phyloP scores from a whole-genome alignment of 768 basidiomycete genomes.

The Mycena galericulata region DNA sequence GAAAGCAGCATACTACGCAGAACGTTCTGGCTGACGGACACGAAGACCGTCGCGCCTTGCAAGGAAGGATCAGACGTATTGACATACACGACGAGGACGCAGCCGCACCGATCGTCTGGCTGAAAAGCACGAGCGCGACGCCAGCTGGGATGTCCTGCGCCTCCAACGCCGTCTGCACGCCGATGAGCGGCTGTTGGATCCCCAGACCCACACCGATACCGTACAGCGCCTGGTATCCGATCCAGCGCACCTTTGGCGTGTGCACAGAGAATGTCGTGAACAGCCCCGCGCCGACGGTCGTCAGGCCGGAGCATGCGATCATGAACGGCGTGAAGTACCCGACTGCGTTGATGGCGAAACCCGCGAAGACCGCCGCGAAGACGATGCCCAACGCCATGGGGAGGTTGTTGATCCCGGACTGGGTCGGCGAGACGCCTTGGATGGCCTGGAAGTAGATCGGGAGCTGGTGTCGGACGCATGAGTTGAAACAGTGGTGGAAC shows the following conservation, averaged over 20 bases:
- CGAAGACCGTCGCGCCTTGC: no score
- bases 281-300: slow-evolving; percentile 51
- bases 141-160: slow-evolving; percentile 29
- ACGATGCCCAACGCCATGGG: slow-evolving; percentile 47
- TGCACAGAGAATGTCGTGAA: slow-evolving; percentile 44
- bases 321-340: slow-evolving; percentile 50
- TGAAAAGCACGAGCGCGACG: slow-evolving; percentile 32
- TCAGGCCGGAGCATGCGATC: slow-evolving; percentile 41
- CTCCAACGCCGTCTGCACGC: slow-evolving; percentile 29
- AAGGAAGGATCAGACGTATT: no score
- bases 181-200: slow-evolving; percentile 33
- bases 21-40: no score
- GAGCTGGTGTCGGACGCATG: neutral
- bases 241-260: slow-evolving; percentile 32
- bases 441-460: slow-evolving; percentile 48
- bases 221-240: slow-evolving; percentile 38
- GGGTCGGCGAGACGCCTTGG: slow-evolving; percentile 49
- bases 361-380: slow-evolving; percentile 48
- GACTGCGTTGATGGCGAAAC: slow-evolving; percentile 49
- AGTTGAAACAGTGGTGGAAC: neutral
- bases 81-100: no score
- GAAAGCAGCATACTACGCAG: no score
- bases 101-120: slow-evolving; percentile 25
- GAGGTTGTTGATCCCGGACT: slow-evolving; percentile 48
- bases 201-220: slow-evolving; percentile 46